Percentiles rank a stretch among this genome's conserved stretches.
phyloP scores from a whole-genome alignment of 2,329 filamentous ascomycete genomes.

The Ceratocystis cubensis region DNA sequence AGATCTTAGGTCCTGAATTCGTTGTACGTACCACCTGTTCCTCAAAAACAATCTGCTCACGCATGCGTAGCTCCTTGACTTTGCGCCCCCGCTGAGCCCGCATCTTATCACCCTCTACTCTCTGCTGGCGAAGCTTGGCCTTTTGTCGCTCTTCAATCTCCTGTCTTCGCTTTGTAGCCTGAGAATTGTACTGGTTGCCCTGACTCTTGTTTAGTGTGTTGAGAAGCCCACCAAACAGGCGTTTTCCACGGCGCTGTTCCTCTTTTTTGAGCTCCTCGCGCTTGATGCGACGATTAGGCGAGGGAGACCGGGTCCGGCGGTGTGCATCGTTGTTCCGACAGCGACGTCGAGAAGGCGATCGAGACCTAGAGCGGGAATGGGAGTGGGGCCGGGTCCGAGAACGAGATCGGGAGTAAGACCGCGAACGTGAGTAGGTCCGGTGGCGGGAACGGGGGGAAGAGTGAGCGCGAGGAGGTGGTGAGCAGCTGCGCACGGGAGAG shows the following conservation, averaged over 20 bases:
- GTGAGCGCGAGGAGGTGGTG: background rate
- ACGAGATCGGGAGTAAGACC: background rate
- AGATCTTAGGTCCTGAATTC: background rate
- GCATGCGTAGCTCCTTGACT: slow-evolving; percentile 46
- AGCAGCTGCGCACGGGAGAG: background rate
- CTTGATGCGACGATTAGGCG: background rate
- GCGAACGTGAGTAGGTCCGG: slow-evolving; percentile 9
- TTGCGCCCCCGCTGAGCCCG: slow-evolving; percentile 53
- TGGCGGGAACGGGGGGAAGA: background rate
- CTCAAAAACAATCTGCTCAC: slow-evolving; percentile 63
- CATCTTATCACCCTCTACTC: slow-evolving; percentile 55
- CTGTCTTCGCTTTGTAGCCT: slow-evolving; percentile 44
- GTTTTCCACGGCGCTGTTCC: slow-evolving; percentile 72
- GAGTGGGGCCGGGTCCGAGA: slow-evolving; percentile 4
- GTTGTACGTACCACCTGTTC: slow-evolving; percentile 54
- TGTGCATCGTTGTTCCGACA: background rate
- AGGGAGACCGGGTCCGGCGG: background rate
- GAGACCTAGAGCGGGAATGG: slow-evolving; percentile 1
- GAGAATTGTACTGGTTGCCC: slow-evolving; percentile 20
- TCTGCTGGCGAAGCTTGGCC: slow-evolving; percentile 61
- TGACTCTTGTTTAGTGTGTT: slow-evolving; percentile 57
- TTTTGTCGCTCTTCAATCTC: slow-evolving; percentile 76
- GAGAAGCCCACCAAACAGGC: slow-evolving; percentile 73
- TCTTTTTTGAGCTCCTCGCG: slow-evolving; percentile 35
- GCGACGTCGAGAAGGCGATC: slow-evolving; percentile 2